phyloP scores from a whole-genome alignment of 2,329 filamentous ascomycete genomes.

The Laburnicola sp. region DNA sequence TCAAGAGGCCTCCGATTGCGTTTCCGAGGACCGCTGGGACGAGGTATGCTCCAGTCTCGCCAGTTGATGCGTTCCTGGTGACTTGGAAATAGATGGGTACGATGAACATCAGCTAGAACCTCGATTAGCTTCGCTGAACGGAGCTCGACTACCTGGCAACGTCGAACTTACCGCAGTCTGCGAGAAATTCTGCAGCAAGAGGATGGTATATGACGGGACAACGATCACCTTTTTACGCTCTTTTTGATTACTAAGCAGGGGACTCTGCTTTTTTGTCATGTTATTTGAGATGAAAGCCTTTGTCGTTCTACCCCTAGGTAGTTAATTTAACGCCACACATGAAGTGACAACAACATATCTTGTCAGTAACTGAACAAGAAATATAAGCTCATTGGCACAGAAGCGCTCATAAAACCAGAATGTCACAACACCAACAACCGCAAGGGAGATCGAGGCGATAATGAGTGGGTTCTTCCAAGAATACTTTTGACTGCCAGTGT shows the following conservation, averaged over 20 bases:
- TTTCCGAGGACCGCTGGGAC: constrained; percentile 69
- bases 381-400: constrained; percentile 57
- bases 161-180: background rate
- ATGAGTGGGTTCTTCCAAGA: constrained; percentile 40
- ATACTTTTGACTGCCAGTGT: constrained; percentile 50
- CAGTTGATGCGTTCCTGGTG: constrained; percentile 59
- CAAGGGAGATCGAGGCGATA: constrained; percentile 29
- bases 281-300: too few relatives aligned
- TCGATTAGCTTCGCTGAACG: background rate
- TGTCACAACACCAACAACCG: constrained; percentile 20
- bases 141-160: background rate
- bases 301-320: too few relatives aligned
- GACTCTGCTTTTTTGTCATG: too few relatives aligned
- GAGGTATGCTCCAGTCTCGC: constrained; percentile 60
- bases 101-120: constrained; percentile 59
- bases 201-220: constrained; percentile 35
- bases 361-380: constrained; percentile 58
- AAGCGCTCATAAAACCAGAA: constrained; percentile 40
- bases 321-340: too few relatives aligned
- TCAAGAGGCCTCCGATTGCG: constrained; percentile 56
- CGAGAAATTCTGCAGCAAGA: background rate
- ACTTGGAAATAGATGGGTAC: constrained; percentile 71
- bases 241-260: too few relatives aligned
- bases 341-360: constrained; percentile 52
- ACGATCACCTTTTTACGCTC: too few relatives aligned